Conservation (phyloP, 1,284 basidiomycete genomes). For the Papiliotrema flavescens region DNA sequence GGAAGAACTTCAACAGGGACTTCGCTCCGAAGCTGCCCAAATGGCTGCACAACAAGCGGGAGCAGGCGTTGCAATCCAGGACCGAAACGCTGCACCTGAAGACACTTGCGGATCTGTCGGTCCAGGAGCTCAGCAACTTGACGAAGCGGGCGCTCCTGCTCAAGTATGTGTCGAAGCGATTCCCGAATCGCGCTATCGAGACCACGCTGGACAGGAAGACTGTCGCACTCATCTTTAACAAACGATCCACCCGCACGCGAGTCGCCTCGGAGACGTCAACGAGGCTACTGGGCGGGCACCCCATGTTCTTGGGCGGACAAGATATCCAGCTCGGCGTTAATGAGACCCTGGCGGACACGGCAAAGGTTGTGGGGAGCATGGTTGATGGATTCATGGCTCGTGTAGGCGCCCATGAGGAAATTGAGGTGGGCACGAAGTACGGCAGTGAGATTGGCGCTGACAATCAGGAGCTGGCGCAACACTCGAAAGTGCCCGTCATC, state of each 20-base stretch:
- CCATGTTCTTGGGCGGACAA: conserved; percentile 83
- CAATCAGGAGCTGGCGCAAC: conserved; percentile 71
- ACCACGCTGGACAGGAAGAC: conserved; percentile 68
- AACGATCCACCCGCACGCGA: conserved; percentile 89
- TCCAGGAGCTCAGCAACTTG: conserved; percentile 33
- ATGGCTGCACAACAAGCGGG: too few species aligned
- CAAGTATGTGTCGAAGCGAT: conserved; percentile 36
- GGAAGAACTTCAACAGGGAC: too few species aligned
- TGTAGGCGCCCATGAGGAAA: conserved; percentile 85
- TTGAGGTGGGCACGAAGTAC: conserved; percentile 62
- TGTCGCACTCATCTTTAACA: conserved; percentile 86
- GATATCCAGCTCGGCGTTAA: conserved; percentile 98
- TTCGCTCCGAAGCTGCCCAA: too few species aligned
- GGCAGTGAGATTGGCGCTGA: neutral
- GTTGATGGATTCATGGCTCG: conserved; percentile 96
- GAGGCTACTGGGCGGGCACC: conserved; percentile 74
- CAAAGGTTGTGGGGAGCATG: conserved; percentile 84
- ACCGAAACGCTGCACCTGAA: conserved; percentile 36
- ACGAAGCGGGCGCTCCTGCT: conserved; percentile 33
- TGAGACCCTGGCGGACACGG: conserved; percentile 79
- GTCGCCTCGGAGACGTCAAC: conserved; percentile 81
- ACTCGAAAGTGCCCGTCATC: conserved; percentile 88
- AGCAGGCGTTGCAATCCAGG: neutral
- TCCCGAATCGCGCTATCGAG: conserved; percentile 5
- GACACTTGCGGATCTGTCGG: conserved; percentile 44